Percentiles rank a stretch among this genome's conserved stretches.
Evolutionary conservation across 768 basidiomycete species (phyloP).

Genomic region (Leccinum imitatum): DNA sequence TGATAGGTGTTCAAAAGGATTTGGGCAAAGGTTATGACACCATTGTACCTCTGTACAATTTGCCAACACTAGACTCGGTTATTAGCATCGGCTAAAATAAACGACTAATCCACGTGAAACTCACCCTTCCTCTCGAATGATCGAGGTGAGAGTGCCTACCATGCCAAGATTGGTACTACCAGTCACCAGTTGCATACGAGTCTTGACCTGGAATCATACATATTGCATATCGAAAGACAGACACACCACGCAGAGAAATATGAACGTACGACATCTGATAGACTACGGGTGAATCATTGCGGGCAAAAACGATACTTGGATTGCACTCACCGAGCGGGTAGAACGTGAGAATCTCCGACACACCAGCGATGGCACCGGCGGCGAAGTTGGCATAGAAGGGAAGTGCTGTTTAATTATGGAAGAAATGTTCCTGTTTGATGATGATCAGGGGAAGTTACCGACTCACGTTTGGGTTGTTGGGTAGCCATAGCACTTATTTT

Average conservation of each 20-base stretch:
- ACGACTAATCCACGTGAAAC: constrained; percentile 18
- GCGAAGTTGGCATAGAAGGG: constrained; percentile 89
- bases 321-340: constrained; percentile 79
- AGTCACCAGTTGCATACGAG: constrained; percentile 95
- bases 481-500: constrained; percentile 21
- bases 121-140: constrained; percentile 90
- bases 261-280: constrained; percentile 77
- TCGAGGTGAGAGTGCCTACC: constrained; percentile 77
- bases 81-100: neutral
- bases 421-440: constrained; percentile 9
- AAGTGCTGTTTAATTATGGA: constrained; percentile 49
- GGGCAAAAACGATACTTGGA: neutral
- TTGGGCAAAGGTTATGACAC: neutral
- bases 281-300: constrained; percentile 8
- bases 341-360: constrained; percentile 80
- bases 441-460: neutral
- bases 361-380: constrained; percentile 95
- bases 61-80: constrained; percentile 52
- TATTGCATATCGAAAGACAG: constrained; percentile 5
- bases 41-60: constrained; percentile 79
- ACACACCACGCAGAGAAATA: neutral
- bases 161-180: constrained; percentile 76
- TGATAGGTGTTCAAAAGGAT: neutral
- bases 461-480: constrained; percentile 35
- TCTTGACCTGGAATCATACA: constrained; percentile 72